Evolutionary conservation across 208 protist species (phyloP).

Genomic region (Leishmania tropica): DNA sequence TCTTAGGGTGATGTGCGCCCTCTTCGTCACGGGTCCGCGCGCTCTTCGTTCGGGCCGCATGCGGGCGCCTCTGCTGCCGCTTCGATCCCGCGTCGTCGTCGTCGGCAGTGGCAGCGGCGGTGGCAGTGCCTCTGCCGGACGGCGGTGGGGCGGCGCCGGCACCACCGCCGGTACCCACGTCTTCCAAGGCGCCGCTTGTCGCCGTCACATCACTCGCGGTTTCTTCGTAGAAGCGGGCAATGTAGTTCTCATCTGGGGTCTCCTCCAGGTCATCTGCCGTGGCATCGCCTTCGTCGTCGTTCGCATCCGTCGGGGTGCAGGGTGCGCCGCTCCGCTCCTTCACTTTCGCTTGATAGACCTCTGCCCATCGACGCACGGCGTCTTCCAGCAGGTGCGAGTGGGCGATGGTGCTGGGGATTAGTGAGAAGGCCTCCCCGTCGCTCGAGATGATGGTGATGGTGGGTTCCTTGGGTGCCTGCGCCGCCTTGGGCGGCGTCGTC

Average conservation of each 20-base stretch:
- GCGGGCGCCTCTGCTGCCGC: background rate
- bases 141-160: background rate
- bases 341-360: constrained; percentile 27
- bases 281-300: constrained; percentile 23
- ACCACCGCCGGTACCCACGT: background rate
- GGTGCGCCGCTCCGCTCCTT: background rate
- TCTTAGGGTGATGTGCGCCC: constrained; percentile 1
- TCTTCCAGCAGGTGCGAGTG: constrained; percentile 56
- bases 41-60: constrained; percentile 26
- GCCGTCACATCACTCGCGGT: constrained; percentile 16
- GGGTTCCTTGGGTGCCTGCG: constrained; percentile 13
- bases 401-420: constrained; percentile 43
- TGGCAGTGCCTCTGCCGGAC: background rate
- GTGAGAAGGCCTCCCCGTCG: constrained; percentile 52
- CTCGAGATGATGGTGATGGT: constrained; percentile 64
- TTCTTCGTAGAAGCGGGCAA: constrained; percentile 27
- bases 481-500: background rate
- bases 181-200: constrained; percentile 11
- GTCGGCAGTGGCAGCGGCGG: background rate
- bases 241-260: constrained; percentile 32
- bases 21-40: constrained; percentile 11
- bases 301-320: background rate
- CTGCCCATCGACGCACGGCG: constrained; percentile 52
- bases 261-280: constrained; percentile 26
- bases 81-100: background rate